A percentile compares a stretch with the other conserved stretches of the same genome.
phyloP scores from a whole-genome alignment of 805 yeast species.

The Sugiyamaella qingdaonensis region DNA sequence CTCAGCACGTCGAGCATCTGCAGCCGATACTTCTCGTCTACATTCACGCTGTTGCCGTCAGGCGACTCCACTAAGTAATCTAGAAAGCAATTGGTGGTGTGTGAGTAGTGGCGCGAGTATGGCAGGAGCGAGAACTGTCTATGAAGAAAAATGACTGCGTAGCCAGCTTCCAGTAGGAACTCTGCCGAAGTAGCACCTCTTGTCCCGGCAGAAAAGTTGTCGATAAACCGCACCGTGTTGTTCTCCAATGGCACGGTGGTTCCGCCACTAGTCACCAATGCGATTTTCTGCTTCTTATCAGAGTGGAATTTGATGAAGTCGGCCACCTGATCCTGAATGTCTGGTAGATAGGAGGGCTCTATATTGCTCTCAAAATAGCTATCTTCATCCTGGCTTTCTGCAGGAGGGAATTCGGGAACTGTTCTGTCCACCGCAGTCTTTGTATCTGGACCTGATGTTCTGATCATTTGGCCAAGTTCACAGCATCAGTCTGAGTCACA shows the following conservation, averaged over 20 bases:
- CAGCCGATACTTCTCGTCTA: constrained; percentile 55
- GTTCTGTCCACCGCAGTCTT: constrained; percentile 74
- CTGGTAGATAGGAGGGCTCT: constrained; percentile 69
- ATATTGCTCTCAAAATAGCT: constrained; percentile 66
- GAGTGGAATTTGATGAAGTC: constrained; percentile 60
- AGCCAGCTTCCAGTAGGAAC: constrained; percentile 76
- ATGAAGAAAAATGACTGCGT: constrained; percentile 89
- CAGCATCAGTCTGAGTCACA: background rate
- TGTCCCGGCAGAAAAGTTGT: constrained; percentile 95
- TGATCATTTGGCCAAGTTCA: constrained; percentile 3
- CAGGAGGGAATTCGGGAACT: constrained; percentile 74
- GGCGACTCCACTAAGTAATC: constrained; percentile 63
- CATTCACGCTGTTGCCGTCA: constrained; percentile 50
- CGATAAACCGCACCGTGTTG: constrained; percentile 94
- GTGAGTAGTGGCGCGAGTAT: constrained; percentile 81
- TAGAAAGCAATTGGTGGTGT: constrained; percentile 76
- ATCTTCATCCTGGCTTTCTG: constrained; percentile 64
- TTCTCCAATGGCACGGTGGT: constrained; percentile 97
- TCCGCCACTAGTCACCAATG: constrained; percentile 91
- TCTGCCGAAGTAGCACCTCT: constrained; percentile 97
- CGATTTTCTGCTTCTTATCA: constrained; percentile 49
- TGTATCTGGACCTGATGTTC: constrained; percentile 68
- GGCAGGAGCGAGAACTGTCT: constrained; percentile 91
- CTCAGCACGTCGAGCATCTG: constrained; percentile 57
- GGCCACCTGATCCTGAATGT: constrained; percentile 52